A percentile compares a stretch with the other conserved stretches of the same genome.
phyloP scores from a whole-genome alignment of 2,329 filamentous ascomycete species.

The Alternaria tenuissima region DNA sequence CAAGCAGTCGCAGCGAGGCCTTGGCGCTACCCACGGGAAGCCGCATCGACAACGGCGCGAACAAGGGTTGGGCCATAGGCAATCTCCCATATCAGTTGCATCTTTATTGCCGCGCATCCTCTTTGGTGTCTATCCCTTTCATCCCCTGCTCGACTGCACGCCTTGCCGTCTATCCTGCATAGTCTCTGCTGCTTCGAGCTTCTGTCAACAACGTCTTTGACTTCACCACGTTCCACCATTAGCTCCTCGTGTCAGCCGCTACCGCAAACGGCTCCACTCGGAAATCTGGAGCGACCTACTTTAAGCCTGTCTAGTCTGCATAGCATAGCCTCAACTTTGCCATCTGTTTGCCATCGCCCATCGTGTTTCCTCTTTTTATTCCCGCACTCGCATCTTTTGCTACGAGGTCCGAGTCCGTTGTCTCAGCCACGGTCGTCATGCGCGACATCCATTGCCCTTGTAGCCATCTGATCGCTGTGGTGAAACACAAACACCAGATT shows the following conservation, averaged over 20 bases:
- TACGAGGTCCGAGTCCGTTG: not conserved
- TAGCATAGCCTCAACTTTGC: constrained; percentile 1
- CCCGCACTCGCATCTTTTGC: not conserved
- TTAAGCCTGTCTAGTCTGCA: constrained; percentile 6
- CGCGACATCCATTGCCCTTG: constrained; percentile 7
- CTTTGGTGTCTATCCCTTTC: not conserved
- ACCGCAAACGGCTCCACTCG: constrained; percentile 11
- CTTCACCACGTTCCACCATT: not conserved
- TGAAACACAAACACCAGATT: constrained; percentile 15
- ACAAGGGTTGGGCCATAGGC: not conserved
- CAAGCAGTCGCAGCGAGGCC: constrained; percentile 12
- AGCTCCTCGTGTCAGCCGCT: constrained; percentile 11
- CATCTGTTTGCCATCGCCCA: not conserved
- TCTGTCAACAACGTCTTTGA: not conserved
- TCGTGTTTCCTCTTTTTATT: not conserved
- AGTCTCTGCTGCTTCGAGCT: not conserved
- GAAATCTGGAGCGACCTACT: constrained; percentile 10
- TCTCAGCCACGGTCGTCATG: constrained; percentile 3
- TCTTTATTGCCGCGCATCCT: not conserved
- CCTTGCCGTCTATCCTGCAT: not conserved
- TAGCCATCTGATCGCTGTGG: constrained; percentile 4
- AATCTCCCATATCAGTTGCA: constrained; percentile 14
- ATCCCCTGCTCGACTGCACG: not conserved
- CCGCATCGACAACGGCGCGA: constrained; percentile 5
- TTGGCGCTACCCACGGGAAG: constrained; percentile 14